phyloP scores from a whole-genome alignment of 2,329 filamentous ascomycete genomes.

The Botryotinia calthae region DNA sequence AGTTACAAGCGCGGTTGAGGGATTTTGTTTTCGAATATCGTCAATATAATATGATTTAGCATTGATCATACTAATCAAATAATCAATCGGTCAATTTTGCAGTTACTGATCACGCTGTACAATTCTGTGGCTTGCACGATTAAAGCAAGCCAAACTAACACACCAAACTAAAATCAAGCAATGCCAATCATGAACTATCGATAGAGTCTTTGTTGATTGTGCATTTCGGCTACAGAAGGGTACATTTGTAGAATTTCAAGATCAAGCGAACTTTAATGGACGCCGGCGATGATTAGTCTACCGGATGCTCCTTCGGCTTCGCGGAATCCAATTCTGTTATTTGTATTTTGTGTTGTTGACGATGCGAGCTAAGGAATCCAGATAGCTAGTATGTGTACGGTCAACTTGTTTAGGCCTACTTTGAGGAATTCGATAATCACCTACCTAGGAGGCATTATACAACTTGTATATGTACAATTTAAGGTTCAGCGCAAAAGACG shows the following conservation, averaged over 20 bases:
- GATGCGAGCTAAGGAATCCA: no score
- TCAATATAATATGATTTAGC: background rate
- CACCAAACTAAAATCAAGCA: background rate
- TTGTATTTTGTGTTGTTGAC: no score
- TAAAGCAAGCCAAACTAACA: background rate
- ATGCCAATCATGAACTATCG: background rate
- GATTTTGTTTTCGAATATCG: background rate
- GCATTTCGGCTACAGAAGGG: background rate
- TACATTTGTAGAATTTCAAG: background rate
- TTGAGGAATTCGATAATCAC: background rate
- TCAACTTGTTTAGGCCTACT: background rate
- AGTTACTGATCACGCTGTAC: background rate
- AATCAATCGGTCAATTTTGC: background rate
- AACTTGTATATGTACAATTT: background rate
- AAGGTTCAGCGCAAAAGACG: background rate
- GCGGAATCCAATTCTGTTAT: no score
- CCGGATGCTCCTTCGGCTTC: no score
- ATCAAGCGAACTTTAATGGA: background rate
- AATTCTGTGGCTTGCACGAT: background rate
- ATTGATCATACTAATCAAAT: background rate
- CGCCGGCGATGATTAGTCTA: background rate
- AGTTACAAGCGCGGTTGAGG: background rate
- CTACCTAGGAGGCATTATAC: background rate
- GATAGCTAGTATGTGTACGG: no score
- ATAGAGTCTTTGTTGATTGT: background rate